A percentile compares a stretch with the other conserved stretches of the same genome.
phyloP scores from a whole-genome alignment of 768 basidiomycete genomes.

The Hydnum rufescens region DNA sequence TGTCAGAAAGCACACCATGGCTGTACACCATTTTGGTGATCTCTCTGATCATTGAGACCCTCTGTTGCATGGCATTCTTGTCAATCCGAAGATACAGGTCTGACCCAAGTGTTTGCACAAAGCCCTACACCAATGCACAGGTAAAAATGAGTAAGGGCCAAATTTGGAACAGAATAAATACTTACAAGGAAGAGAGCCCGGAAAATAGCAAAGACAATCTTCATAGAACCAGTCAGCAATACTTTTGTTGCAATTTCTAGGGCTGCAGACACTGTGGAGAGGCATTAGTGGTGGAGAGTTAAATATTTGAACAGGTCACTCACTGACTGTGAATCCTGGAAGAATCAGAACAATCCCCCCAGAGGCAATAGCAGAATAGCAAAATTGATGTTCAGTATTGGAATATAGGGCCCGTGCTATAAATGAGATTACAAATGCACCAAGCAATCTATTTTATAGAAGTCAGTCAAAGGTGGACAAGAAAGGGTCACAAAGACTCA shows the following conservation, averaged over 20 bases:
- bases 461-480: neutral
- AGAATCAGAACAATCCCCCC: constrained; percentile 74
- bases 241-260: constrained; percentile 72
- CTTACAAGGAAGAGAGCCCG: constrained; percentile 48
- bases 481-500: neutral
- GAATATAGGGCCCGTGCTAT: constrained; percentile 58
- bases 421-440: constrained; percentile 66
- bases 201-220: constrained; percentile 44
- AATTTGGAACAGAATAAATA: constrained; percentile 5
- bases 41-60: neutral
- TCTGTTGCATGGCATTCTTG: constrained; percentile 11
- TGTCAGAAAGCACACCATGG: constrained; percentile 34
- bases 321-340: constrained; percentile 68
- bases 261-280: constrained; percentile 48
- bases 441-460: constrained; percentile 49
- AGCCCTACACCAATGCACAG: constrained; percentile 27
- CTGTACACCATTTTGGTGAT: constrained; percentile 15
- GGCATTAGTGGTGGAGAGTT: constrained; percentile 10
- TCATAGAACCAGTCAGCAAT: constrained; percentile 59
- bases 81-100: constrained; percentile 63
- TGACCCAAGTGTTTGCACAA: constrained; percentile 67
- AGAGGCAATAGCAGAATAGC: constrained; percentile 81
- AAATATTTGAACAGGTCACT: constrained; percentile 12
- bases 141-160: constrained; percentile 4
- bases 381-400: constrained; percentile 48